A percentile compares a stretch with the other conserved stretches of the same genome.
Evolutionary conservation across 768 basidiomycete species (phyloP).

Genomic region (Xerocomellus amylosporus): DNA sequence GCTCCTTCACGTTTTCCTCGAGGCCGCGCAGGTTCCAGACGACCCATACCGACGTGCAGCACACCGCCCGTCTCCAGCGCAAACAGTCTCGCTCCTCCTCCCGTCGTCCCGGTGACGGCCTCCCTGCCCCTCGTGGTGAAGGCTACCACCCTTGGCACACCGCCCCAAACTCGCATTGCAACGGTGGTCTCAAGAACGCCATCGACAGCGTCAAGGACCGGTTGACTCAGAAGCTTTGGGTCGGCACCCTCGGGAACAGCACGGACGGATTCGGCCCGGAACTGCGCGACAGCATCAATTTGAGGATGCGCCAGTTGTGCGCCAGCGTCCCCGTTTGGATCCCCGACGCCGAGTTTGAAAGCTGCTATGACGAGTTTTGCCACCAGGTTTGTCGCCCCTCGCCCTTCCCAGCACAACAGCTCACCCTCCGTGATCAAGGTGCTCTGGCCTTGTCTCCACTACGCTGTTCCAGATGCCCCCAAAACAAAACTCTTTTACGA

Average conservation of each 20-base stretch:
- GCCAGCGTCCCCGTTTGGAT: slow-evolving; percentile 23
- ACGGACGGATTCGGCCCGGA: slow-evolving; percentile 63
- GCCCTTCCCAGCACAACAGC: slow-evolving; percentile 5
- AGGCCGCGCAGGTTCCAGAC: slow-evolving; percentile 47
- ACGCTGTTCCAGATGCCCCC: slow-evolving; percentile 83
- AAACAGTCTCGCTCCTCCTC: slow-evolving; percentile 54
- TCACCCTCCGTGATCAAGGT: slow-evolving; percentile 39
- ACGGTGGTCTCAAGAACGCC: slow-evolving; percentile 84
- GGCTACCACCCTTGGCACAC: slow-evolving; percentile 41
- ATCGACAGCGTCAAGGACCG: slow-evolving; percentile 60
- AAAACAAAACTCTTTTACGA: slow-evolving; percentile 83
- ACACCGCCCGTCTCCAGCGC: slow-evolving; percentile 43
- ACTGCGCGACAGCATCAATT: slow-evolving; percentile 55
- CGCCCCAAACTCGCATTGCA: slow-evolving; percentile 68
- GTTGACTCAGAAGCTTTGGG: slow-evolving; percentile 53
- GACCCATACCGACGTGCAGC: slow-evolving; percentile 42
- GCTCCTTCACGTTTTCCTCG: slow-evolving; percentile 22
- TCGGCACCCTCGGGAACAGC: slow-evolving; percentile 72
- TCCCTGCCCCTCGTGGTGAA: slow-evolving; percentile 23
- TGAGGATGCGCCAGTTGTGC: slow-evolving; percentile 38
- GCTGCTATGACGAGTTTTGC: slow-evolving; percentile 84
- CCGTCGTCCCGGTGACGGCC: slow-evolving; percentile 35
- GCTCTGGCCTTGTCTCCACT: slow-evolving; percentile 86
- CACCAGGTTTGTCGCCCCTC: slow-evolving; percentile 54
- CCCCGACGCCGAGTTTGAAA: slow-evolving; percentile 13